Evolutionary conservation across 2,329 filamentous ascomycete genomes (phyloP).

Genomic region (Fusarium sororula): DNA sequence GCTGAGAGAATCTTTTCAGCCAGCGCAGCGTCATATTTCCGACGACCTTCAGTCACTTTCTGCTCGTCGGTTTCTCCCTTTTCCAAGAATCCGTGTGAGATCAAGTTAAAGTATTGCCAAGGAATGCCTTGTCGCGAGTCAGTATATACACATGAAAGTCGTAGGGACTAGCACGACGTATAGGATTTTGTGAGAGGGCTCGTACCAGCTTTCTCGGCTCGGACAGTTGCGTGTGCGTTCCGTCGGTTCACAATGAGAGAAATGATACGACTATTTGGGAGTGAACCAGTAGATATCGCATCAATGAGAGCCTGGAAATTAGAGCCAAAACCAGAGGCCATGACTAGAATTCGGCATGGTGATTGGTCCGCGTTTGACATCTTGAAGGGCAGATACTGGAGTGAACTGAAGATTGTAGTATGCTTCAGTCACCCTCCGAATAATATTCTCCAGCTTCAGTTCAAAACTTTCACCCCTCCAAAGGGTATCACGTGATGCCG

Average conservation of each 20-base stretch:
- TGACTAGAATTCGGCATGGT: constrained; percentile 67
- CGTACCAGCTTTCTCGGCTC: constrained; percentile 56
- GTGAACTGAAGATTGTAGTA: background rate
- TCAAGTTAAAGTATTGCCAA: constrained; percentile 73
- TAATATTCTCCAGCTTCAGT: background rate
- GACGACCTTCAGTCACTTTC: constrained; percentile 64
- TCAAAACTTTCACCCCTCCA: constrained; percentile 23
- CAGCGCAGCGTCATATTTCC: constrained; percentile 81
- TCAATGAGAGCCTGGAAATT: constrained; percentile 81
- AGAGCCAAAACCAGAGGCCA: constrained; percentile 78
- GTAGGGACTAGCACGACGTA: background rate
- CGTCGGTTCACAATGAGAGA: constrained; percentile 59
- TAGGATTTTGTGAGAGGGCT: background rate
- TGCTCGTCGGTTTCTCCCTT: constrained; percentile 68
- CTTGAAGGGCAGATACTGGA: background rate
- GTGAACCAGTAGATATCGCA: constrained; percentile 51
- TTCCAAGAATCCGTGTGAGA: constrained; percentile 68
- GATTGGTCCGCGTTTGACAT: constrained; percentile 18
- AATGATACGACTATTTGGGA: constrained; percentile 56
- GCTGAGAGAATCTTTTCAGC: constrained; percentile 64
- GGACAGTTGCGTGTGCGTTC: constrained; percentile 55
- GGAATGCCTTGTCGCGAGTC: constrained; percentile 57
- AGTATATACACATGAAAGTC: background rate
- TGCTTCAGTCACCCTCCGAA: background rate
- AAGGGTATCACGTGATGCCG: constrained; percentile 21